Conservation (phyloP, 306 rosid genomes). For the Cyamopsis tetragonoloba region DNA sequence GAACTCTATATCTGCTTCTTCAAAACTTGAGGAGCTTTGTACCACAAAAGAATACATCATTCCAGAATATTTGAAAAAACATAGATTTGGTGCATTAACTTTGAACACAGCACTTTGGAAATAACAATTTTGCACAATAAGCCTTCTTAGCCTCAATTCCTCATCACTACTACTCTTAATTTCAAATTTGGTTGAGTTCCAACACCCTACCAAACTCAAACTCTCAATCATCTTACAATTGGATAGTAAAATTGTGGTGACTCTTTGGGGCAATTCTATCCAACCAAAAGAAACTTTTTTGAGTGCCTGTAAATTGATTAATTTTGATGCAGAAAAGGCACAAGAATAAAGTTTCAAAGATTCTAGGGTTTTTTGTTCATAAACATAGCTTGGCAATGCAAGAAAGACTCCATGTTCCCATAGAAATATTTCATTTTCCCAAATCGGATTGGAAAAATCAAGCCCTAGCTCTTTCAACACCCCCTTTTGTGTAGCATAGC, state of each 20-base stretch:
- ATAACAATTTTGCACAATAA: neutral
- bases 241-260: neutral
- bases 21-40: neutral
- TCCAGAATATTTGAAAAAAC: constrained; percentile 1
- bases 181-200: neutral
- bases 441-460: constrained; percentile 9
- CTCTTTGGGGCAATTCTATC: neutral
- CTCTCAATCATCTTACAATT: neutral
- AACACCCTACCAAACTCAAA: neutral
- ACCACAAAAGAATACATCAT: neutral
- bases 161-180: neutral
- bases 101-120: neutral
- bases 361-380: neutral
- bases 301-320: neutral
- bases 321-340: neutral
- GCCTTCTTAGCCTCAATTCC: neutral
- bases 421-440: neutral
- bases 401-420: neutral
- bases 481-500: neutral
- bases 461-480: constrained; percentile 13
- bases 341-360: constrained; percentile 5
- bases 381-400: neutral
- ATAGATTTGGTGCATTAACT: constrained; percentile 16
- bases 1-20: constrained; percentile 17
- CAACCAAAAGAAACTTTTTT: constrained; percentile 1